Base-by-base conservation (phyloP, 2,329 filamentous ascomycete species). In the Rutstroemia sp. region DNA sequence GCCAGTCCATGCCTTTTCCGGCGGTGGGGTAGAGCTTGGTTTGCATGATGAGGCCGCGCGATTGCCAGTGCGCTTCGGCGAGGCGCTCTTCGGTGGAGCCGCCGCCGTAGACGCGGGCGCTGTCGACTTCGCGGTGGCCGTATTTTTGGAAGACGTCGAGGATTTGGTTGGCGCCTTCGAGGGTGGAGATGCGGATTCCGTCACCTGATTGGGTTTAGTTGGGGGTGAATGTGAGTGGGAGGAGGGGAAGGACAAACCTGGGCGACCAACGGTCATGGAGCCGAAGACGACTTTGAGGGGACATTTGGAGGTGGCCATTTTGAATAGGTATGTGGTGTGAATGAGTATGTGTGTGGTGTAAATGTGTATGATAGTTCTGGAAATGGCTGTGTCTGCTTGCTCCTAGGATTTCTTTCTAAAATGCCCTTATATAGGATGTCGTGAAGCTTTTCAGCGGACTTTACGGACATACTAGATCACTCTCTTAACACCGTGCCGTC, bases 61-160 rank as follows among this genome's bases (percentile, higher is more conserved):
- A 77, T 51, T 83, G 78, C 82, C 82, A 87, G 36, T 77, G 75
- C 1, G 82, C 80, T 72, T 65, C 56, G 14, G 75, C 73, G 5
- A 83, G 84, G 69, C 78, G 85, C 17, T 75, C 78, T 68, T 89
- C 86, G 54, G 87, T 83, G 50, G 78, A 75, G 49, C 86, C 85
- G 34, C 73, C 78, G 48, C 85, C 75, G 60, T 89, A 89, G 7
- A 77, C 68, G 16, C 85, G 78, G 0, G 86, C 85, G 0, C 84
- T 88, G 67, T 89, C 86, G 51, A 89, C 69, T 65, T 89, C 86
- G 64, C 80, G 78, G 72, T 88, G 84, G 14, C 85, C 84, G 64
- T 82, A 76, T 23, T 75, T 73, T 68, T 87, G 82, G 67, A 89
- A 82, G 60, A 81, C 76, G 68, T 87, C 82, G 39, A 89, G 75